Base-by-base conservation (phyloP, 257 asterid species). In the Anisodus acutangulus region DNA sequence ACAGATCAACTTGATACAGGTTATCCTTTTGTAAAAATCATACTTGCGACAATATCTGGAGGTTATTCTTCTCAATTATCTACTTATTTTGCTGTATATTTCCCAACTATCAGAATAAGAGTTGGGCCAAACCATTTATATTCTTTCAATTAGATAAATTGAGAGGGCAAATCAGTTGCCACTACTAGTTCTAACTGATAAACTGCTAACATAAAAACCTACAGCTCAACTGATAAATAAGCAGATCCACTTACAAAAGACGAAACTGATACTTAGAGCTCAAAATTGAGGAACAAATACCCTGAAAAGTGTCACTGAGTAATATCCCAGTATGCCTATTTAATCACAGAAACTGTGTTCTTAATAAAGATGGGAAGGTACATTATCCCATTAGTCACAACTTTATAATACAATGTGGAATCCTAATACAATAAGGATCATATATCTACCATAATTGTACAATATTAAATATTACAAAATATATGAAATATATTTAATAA, bases 1-100 rank as follows among this genome's bases (percentile, higher is more conserved):
- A 72, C 19, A 19, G 12, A 74, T 49, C 62, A 74, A 74, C 81
- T 74, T 49, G 81, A 49, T 49, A 43, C 22, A 17, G 59, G 59
- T n/a, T 72, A 45, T 45, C 35, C 35, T 71, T 71, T 71, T 6
- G 39, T 3, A 19, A 5, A 71, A 9, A 74, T 49, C 47, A 76
- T 26, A 76, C 63, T 12, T 0, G 4, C 5, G 47, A 51, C 22
- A 76, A 7, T 76, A 76, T 76, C 17, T 6, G 63, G 81, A 51
- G 62, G 62, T 53, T 76, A 53, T 76, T 53, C 64, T 76, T 76
- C 81, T 26, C 15, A 76, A 53, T 53, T 26, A 26, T 76, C 62
- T 12, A 76, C 64, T 53, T 51, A 47, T 26, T 71, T 12, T 6
- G 8, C 63, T n/a, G 43, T 10, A 47, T 6, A 37, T 47, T 71